These are phyloP conservation scores for Teratosphaeriaceae sp. DNA, from an alignment of 2,329 filamentous ascomycete genomes.

Conservation along the genomic window DNA sequence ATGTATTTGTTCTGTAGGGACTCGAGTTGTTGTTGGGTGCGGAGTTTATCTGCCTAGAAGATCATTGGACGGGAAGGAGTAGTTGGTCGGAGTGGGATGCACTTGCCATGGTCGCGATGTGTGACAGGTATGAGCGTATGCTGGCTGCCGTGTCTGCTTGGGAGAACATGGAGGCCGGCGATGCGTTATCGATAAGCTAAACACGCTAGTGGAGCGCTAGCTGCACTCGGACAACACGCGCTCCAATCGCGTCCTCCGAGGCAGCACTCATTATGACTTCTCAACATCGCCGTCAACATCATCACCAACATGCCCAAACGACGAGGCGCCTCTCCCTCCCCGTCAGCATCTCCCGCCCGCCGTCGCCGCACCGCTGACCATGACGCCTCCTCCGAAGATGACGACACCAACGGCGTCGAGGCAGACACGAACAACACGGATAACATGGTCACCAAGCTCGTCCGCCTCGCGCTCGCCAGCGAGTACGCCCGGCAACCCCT, in stretches of 20 bases:
- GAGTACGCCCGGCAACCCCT: constrained; percentile 55
- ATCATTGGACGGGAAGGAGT: not conserved
- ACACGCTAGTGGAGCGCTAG: no score
- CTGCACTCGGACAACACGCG: no score
- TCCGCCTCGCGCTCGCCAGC: constrained; percentile 54
- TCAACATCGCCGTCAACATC: no score
- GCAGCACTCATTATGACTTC: no score
- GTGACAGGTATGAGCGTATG: no score
- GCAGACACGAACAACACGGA: constrained; percentile 27
- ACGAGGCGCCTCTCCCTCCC: no score
- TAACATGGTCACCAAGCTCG: constrained; percentile 54
- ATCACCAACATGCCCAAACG: no score
- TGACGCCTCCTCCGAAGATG: constrained; percentile 7
- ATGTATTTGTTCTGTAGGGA: constrained; percentile 92
- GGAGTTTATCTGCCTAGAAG: constrained; percentile 81
- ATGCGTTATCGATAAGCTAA: no score
- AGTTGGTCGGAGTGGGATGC: constrained; percentile 28
- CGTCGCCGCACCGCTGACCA: constrained; percentile 7
- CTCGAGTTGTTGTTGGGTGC: constrained; percentile 95
- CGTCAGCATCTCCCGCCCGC: constrained; percentile 26
- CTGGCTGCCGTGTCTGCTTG: no score
- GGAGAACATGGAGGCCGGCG: no score
- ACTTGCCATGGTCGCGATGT: no score
- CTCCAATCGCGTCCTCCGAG: no score
- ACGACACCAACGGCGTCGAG: constrained; percentile 16